These are phyloP conservation scores for Cladophialophora carrionii DNA, from an alignment of 2,329 filamentous ascomycete genomes.

Conservation along the genomic window DNA sequence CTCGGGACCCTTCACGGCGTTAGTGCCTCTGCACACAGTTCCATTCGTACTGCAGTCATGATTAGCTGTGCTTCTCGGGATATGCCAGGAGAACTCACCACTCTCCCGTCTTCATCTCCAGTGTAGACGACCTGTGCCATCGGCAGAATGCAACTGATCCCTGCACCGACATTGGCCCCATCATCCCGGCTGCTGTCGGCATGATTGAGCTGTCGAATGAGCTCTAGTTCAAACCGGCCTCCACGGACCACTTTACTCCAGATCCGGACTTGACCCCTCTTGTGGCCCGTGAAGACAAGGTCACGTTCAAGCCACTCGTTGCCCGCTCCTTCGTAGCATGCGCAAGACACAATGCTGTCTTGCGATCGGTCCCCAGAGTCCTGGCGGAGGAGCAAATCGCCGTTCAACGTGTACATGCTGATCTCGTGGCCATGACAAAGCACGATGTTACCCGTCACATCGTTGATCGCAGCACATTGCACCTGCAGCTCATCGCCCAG, in stretches of 20 bases:
- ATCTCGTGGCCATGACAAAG: conserved; percentile 77
- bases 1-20: conserved; percentile 17
- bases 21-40: conserved; percentile 58
- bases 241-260: conserved; percentile 51
- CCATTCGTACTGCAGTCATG: conserved; percentile 57
- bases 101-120: conserved; percentile 88
- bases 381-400: conserved; percentile 78
- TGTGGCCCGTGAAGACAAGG: conserved; percentile 86
- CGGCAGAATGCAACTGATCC: conserved; percentile 83
- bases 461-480: conserved; percentile 79
- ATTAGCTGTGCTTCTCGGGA: conserved; percentile 18
- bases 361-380: conserved; percentile 72
- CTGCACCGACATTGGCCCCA: conserved; percentile 60
- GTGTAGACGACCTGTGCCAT: conserved; percentile 86
- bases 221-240: conserved; percentile 73
- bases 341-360: conserved; percentile 78
- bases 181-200: conserved; percentile 68
- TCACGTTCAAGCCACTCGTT: conserved; percentile 91
- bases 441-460: conserved; percentile 86
- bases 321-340: conserved; percentile 87
- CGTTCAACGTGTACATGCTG: conserved; percentile 84
- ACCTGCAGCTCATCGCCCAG: conserved; percentile 62
- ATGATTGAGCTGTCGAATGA: conserved; percentile 82
- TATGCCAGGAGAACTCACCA: conserved; percentile 62
- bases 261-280: conserved; percentile 79